Evolutionary conservation across 2,329 filamentous ascomycete species (phyloP).

Genomic region (Alternaria sp.): DNA sequence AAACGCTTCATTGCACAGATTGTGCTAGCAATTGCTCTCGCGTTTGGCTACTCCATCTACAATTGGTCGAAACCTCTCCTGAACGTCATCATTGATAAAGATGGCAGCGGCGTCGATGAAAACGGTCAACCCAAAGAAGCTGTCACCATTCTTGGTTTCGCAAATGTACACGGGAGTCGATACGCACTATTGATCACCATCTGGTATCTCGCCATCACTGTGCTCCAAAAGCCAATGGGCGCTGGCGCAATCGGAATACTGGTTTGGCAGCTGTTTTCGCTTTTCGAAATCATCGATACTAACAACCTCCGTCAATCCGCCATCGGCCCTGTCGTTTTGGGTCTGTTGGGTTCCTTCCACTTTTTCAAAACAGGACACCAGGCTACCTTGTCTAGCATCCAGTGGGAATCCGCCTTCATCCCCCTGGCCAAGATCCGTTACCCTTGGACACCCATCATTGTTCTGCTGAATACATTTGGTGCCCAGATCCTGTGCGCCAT

Average conservation of each 20-base stretch:
- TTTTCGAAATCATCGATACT: conserved; percentile 70
- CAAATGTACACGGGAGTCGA: conserved; percentile 89
- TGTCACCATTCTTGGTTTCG: conserved; percentile 87
- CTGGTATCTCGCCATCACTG: conserved; percentile 76
- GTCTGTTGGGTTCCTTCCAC: conserved; percentile 89
- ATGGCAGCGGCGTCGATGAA: conserved; percentile 17
- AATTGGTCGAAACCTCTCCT: conserved; percentile 87
- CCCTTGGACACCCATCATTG: conserved; percentile 85
- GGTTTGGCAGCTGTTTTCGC: conserved; percentile 87
- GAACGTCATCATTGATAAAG: conserved; percentile 66
- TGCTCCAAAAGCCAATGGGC: conserved; percentile 95
- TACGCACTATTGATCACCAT: conserved; percentile 87
- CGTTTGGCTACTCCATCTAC: conserved; percentile 85
- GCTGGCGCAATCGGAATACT: conserved; percentile 82
- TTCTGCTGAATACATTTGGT: conserved; percentile 87
- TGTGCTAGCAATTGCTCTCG: conserved; percentile 79
- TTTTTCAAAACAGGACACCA: conserved; percentile 99
- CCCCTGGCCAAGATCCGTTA: conserved; percentile 83
- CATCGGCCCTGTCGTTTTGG: conserved; percentile 85
- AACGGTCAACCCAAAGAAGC: conserved; percentile 48
- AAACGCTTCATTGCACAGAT: conserved; percentile 83
- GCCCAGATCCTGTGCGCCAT: conserved; percentile 85
- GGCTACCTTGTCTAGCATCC: conserved; percentile 84
- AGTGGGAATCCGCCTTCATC: conserved; percentile 97
- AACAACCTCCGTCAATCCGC: conserved; percentile 70